A percentile compares a stretch with the other conserved stretches of the same genome.
phyloP scores from a whole-genome alignment of 306 rosid genomes.

The Sophora flavescens region DNA sequence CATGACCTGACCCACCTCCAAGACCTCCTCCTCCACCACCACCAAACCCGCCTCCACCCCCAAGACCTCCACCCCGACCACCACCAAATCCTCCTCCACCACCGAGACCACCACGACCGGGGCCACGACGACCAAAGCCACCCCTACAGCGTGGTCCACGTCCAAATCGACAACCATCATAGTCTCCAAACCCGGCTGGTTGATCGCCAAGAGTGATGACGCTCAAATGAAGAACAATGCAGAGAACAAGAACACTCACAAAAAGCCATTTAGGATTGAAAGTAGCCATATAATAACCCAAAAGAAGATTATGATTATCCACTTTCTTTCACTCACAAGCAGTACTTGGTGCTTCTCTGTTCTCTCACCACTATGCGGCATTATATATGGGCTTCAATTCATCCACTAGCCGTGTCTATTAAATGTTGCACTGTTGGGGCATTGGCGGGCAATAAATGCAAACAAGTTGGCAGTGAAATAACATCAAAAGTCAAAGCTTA shows the following conservation, averaged over 20 bases:
- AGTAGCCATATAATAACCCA: constrained; percentile 44
- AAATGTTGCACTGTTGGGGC: constrained; percentile 64
- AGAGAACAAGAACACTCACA: constrained; percentile 53
- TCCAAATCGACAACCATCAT: constrained; percentile 58
- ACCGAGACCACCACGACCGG: constrained; percentile 41
- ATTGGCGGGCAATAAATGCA: constrained; percentile 48
- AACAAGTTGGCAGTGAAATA: neutral
- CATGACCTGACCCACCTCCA: constrained; percentile 45
- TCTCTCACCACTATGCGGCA: too few relatives aligned
- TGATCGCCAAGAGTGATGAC: constrained; percentile 61
- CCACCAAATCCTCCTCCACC: constrained; percentile 40
- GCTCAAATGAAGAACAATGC: constrained; percentile 66
- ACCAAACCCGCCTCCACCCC: constrained; percentile 32
- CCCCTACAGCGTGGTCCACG: constrained; percentile 61
- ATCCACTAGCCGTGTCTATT: constrained; percentile 14
- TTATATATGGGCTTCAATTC: too few relatives aligned
- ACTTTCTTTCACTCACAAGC: too few relatives aligned
- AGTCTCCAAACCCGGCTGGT: constrained; percentile 53
- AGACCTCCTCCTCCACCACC: constrained; percentile 48
- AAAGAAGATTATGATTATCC: neutral
- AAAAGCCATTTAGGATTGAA: constrained; percentile 57
- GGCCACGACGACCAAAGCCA: constrained; percentile 60
- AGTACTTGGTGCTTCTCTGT: too few relatives aligned
- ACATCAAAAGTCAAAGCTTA: constrained; percentile 40
- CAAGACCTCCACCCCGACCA: constrained; percentile 36